A percentile compares a stretch with the other conserved stretches of the same genome.
Evolutionary conservation across 2,329 filamentous ascomycete species (phyloP).

Genomic region (Trichophyton rubrum): DNA sequence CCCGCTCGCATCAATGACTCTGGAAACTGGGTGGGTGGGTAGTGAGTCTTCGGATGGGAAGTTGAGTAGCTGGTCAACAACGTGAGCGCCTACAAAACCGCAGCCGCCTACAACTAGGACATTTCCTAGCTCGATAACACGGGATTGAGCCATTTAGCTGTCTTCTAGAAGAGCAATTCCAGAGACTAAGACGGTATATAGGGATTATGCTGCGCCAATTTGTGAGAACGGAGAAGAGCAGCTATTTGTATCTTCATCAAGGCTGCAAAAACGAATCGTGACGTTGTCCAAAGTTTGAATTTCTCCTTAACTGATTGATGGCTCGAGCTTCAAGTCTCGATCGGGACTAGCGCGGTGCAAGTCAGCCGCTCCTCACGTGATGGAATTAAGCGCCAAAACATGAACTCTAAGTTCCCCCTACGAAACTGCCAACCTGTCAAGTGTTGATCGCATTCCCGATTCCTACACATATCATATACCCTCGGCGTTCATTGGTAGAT

Average conservation of each 20-base stretch:
- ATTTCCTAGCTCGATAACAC: constrained; percentile 44
- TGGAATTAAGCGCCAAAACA: neutral
- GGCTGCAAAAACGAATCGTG: neutral
- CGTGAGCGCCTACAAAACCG: constrained; percentile 72
- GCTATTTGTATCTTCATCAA: neutral
- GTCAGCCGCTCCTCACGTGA: neutral
- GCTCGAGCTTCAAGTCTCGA: neutral
- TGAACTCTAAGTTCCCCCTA: too few species aligned
- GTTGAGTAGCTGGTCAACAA: constrained; percentile 59
- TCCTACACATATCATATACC: too few species aligned
- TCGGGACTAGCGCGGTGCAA: neutral
- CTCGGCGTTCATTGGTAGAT: too few species aligned
- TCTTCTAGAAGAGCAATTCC: neutral
- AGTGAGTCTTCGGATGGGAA: constrained; percentile 36
- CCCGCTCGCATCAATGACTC: constrained; percentile 8
- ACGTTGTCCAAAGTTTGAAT: neutral
- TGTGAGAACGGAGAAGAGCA: neutral
- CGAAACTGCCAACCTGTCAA: too few species aligned
- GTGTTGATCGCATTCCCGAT: too few species aligned
- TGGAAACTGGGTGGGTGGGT: neutral
- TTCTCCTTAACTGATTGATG: neutral
- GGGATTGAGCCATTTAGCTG: neutral
- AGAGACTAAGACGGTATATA: neutral
- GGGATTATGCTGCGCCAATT: neutral
- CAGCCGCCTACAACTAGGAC: constrained; percentile 73